Percentiles rank a stretch among this genome's conserved stretches.
Conservation (phyloP, 257 asterid species). For the Apocynum venetum region DNA sequence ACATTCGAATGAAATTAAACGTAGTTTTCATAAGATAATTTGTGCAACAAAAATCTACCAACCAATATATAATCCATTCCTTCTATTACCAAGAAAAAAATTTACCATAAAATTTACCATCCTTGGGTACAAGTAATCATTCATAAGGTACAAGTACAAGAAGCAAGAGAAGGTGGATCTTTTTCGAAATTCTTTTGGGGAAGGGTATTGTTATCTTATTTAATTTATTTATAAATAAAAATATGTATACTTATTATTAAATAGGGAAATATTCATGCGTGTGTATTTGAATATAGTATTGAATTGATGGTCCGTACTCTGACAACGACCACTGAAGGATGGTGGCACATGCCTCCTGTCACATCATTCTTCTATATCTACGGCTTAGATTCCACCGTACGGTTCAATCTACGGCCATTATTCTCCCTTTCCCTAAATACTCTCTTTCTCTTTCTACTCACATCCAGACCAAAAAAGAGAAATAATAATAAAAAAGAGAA, state of each 20-base stretch:
- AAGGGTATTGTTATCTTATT: too few relatives aligned
- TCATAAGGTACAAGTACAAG: not conserved
- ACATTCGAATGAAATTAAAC: too few relatives aligned
- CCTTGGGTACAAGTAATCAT: not conserved
- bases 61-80: too few relatives aligned
- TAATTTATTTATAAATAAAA: too few relatives aligned
- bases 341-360: conserved; percentile 98
- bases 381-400: conserved; percentile 60
- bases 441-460: conserved; percentile 22
- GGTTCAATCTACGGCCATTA: conserved; percentile 42
- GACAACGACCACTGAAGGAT: conserved; percentile 94
- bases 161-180: not conserved
- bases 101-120: too few relatives aligned
- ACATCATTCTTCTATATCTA: conserved; percentile 43
- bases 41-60: too few relatives aligned
- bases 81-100: too few relatives aligned
- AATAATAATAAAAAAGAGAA: not conserved
- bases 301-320: conserved; percentile 74
- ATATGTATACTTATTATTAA: not conserved
- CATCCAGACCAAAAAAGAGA: conserved; percentile 21
- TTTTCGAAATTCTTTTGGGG: too few relatives aligned
- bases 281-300: conserved; percentile 8
- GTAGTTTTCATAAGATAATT: too few relatives aligned
- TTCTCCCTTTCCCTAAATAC: conserved; percentile 23
- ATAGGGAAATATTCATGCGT: conserved; percentile 1